A percentile compares a stretch with the other conserved stretches of the same genome.
These are phyloP conservation scores for Casuarina cunninghamiana DNA, from an alignment of 306 rosid genomes.

Conservation along the genomic window DNA sequence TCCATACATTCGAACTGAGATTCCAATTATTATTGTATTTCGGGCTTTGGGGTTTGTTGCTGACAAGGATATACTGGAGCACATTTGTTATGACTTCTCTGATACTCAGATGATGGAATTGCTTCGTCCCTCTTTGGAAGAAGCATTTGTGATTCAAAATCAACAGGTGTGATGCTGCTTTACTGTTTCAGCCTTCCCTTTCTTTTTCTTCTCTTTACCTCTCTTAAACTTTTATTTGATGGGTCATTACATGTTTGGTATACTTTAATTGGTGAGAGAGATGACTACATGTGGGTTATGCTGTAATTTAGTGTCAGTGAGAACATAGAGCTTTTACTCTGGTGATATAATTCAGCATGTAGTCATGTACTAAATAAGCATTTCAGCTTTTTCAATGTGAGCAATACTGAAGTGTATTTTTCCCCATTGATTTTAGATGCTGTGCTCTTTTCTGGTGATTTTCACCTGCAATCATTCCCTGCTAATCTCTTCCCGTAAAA, in stretches of 20 bases:
- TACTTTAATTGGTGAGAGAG: not conserved
- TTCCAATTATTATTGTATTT: slow-evolving; percentile 91
- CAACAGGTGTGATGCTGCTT: slow-evolving; percentile 64
- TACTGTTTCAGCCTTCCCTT: not conserved
- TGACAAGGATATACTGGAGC: slow-evolving; percentile 91
- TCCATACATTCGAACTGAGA: slow-evolving; percentile 85
- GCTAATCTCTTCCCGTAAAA: too few relatives aligned
- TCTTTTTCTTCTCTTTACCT: too few relatives aligned
- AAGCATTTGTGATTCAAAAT: slow-evolving; percentile 97
- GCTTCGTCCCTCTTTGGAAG: slow-evolving; percentile 95
- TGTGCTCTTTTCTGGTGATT: not conserved
- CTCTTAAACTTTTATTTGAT: not conserved
- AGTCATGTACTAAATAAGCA: not conserved
- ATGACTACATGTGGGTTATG: not conserved
- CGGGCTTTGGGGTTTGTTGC: slow-evolving; percentile 96
- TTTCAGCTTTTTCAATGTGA: not conserved
- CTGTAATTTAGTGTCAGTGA: not conserved
- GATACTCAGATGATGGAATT: slow-evolving; percentile 97
- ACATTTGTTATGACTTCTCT: slow-evolving; percentile 87
- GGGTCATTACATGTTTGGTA: not conserved
- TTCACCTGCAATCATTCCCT: too few relatives aligned
- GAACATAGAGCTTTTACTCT: not conserved
- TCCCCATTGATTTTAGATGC: not conserved
- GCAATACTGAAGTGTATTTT: too few relatives aligned
- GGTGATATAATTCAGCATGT: not conserved